Conservation (phyloP, 2,329 filamentous ascomycete genomes). For the Akanthomyces lecanii region DNA sequence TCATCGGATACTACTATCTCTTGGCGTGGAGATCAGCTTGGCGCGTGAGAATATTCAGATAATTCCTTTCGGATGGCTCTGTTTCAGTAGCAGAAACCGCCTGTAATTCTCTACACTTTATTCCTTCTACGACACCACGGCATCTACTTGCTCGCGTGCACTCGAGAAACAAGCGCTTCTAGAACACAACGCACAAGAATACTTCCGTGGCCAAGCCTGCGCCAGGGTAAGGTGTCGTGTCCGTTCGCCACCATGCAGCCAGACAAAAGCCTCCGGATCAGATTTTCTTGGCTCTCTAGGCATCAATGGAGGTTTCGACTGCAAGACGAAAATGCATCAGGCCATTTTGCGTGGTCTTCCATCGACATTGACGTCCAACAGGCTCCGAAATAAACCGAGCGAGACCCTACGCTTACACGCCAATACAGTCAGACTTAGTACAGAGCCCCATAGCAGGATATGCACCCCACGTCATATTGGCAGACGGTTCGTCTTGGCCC, state of each 20-base stretch:
- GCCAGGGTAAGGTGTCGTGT: slow-evolving; percentile 9
- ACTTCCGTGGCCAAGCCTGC: background rate
- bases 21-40: slow-evolving; percentile 7
- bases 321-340: background rate
- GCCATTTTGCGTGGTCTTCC: background rate
- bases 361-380: background rate
- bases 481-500: slow-evolving; percentile 13
- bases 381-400: slow-evolving; percentile 3
- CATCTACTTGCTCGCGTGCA: background rate
- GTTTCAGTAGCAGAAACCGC: background rate
- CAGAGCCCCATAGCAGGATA: slow-evolving; percentile 1
- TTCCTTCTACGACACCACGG: no score
- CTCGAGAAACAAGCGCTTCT: background rate
- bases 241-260: slow-evolving; percentile 2
- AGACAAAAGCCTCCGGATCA: background rate
- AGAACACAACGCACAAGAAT: background rate
- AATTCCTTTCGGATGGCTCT: background rate
- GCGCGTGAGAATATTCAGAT: background rate
- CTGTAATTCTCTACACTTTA: no score
- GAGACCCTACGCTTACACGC: slow-evolving; percentile 10
- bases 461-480: slow-evolving; percentile 17
- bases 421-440: slow-evolving; percentile 17
- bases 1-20: slow-evolving; percentile 1
- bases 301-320: background rate
- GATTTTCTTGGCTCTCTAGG: background rate